Conservation (phyloP, 139 green algal genomes). For the Closterium sp. region DNA sequence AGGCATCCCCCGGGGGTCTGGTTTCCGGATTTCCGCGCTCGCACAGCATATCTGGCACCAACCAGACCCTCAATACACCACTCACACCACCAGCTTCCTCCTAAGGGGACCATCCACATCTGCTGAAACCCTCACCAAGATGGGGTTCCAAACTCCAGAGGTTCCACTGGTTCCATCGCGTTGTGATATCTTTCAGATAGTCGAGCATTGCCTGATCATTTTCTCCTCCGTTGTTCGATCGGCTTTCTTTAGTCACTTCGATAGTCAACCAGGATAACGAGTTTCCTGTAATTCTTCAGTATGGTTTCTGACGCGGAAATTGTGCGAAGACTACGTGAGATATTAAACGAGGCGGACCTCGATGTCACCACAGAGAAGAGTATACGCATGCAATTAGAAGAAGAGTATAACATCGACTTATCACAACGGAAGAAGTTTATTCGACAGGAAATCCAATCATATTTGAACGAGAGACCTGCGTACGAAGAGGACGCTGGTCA, state of each 20-base stretch:
- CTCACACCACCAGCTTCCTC: not conserved
- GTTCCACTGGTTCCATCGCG: not conserved
- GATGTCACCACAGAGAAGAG: not conserved
- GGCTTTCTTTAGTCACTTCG: not conserved
- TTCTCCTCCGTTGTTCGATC: not conserved
- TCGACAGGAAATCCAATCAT: not conserved
- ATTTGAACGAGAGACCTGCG: not conserved
- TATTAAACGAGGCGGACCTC: not conserved
- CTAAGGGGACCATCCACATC: not conserved
- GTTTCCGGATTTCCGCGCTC: not conserved
- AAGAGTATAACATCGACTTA: not conserved
- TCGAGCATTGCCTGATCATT: not conserved
- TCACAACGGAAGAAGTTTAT: not conserved
- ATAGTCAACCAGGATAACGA: not conserved
- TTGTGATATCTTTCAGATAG: not conserved
- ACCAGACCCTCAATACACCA: not conserved
- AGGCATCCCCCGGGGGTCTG: not conserved
- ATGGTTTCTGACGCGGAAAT: not conserved
- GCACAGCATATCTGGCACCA: not conserved
- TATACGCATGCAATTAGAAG: not conserved
- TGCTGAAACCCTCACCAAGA: not conserved
- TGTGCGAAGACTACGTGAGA: not conserved
- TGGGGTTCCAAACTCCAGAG: not conserved
- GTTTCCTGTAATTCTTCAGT: not conserved
- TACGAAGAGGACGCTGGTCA: slow-evolving; percentile 14